Evolutionary conservation across 176 grass and related monocot genomes (phyloP).

Genomic region (Oryza longistaminata): DNA sequence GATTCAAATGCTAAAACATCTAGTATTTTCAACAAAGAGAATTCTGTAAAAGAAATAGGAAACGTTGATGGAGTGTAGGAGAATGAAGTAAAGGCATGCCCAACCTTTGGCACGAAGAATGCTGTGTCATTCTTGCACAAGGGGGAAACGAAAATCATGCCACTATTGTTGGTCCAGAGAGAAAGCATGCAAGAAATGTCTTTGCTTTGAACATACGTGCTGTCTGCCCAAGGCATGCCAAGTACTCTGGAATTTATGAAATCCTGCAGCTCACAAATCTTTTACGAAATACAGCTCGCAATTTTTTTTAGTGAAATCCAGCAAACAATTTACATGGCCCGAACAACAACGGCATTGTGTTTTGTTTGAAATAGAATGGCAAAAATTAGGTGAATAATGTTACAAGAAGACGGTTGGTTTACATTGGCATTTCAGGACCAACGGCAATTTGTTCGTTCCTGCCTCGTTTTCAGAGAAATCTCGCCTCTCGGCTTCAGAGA

Average conservation of each 20-base stretch:
- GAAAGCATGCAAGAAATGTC: background rate
- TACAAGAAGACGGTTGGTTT: background rate
- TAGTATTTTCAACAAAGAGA: too few relatives aligned
- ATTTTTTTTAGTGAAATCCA: background rate
- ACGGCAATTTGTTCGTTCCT: background rate
- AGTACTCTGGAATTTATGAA: background rate
- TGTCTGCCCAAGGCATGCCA: background rate
- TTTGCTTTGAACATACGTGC: constrained; percentile 20
- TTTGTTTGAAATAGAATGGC: background rate
- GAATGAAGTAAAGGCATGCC: background rate
- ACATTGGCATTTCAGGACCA: background rate
- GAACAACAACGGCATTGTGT: background rate
- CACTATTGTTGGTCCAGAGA: constrained; percentile 13
- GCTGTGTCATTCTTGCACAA: constrained; percentile 2
- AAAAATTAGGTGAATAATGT: background rate
- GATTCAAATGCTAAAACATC: too few relatives aligned
- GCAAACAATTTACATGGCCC: background rate
- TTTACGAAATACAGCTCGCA: too few relatives aligned
- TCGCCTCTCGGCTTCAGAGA: background rate
- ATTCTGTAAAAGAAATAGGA: too few relatives aligned
- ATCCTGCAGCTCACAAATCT: background rate
- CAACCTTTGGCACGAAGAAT: background rate
- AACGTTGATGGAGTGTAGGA: background rate
- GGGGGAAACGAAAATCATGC: background rate
- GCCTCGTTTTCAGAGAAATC: constrained; percentile 8